These are phyloP conservation scores for Globisporangium echinulatum DNA, from an alignment of 352 stramenopile genomes.

Conservation along the genomic window DNA sequence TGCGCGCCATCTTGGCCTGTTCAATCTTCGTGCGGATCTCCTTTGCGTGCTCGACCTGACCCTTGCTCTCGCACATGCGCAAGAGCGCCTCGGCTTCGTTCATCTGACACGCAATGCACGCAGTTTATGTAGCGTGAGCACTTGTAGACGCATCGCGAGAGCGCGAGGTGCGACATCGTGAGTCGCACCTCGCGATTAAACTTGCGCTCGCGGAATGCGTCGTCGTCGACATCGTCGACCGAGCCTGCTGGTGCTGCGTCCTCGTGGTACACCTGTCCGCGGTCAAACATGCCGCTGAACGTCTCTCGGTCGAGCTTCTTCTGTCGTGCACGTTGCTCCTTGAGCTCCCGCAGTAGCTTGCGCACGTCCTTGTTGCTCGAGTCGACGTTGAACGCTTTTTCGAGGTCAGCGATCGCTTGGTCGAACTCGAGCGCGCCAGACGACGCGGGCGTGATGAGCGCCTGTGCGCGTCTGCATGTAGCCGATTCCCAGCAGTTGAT, in stretches of 20 bases:
- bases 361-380: constrained; percentile 50
- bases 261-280: constrained; percentile 57
- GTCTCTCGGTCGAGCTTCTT: constrained; percentile 61
- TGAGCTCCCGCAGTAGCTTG: constrained; percentile 62
- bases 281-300: constrained; percentile 81
- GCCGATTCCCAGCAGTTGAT: background rate
- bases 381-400: constrained; percentile 59
- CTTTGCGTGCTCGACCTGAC: constrained; percentile 41
- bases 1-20: constrained; percentile 37
- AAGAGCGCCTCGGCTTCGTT: constrained; percentile 60
- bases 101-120: constrained; percentile 22
- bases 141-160: background rate
- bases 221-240: constrained; percentile 14
- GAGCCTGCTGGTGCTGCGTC: constrained; percentile 4
- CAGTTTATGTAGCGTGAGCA: background rate
- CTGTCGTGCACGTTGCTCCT: constrained; percentile 60
- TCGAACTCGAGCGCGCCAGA: constrained; percentile 76
- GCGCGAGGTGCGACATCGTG: background rate
- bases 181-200: constrained; percentile 45
- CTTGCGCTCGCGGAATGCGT: constrained; percentile 32
- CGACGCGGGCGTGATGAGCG: constrained; percentile 66
- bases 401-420: constrained; percentile 59
- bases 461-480: constrained; percentile 46
- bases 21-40: constrained; percentile 64
- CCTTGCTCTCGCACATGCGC: constrained; percentile 63